Base-by-base conservation (phyloP, 1,284 basidiomycete species). In the Moniliophthora roreri region DNA sequence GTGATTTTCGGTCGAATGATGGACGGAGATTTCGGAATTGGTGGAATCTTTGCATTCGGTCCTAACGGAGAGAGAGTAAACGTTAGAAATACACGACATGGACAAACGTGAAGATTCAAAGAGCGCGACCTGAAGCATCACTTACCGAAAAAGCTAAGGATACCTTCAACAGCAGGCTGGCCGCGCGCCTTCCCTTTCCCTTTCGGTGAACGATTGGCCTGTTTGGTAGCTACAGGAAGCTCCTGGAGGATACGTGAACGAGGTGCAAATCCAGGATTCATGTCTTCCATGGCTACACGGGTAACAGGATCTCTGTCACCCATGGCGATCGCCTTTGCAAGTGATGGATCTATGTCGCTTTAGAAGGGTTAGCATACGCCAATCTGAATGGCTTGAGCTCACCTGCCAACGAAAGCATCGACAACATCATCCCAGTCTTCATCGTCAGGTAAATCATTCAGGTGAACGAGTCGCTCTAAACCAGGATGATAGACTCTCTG, bases 401-500 rank as follows among this genome's bases (percentile, higher is more conserved):
- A 93, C 89, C 78, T 71, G 61, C 93, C 93, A 52, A 95, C 84
- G 72, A 89, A 92, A 46, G 77, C 78, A 61, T 92, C 84, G 38
- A 80, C 79, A 54, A 81, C 80, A 21, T 79, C 76, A 56, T 80
- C 77, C 78, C 84, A 84, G 26, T 69, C 74, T 6, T 65, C 66
- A 44, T 75, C 74, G 40, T 76, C 79, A 2, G 44, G 44, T 32
- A 76, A 72, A 1, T 84, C 80, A 24, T 77, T 83, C 48, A 97
- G 71, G 63, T 90, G 81, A 0, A 93, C 86, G 11, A 97, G 73
- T 48, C 69, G 72, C 65, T 85, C 77, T 32, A 73, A 59, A 15
- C 72, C 62, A 0, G 96, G 94, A 69, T 93, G 89, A 67, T 89
- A 99, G 40, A 99, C 95, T 46, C 95, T 80, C 67, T 99, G 97